Percentiles rank a stretch among this genome's conserved stretches.
Conservation (phyloP, 2,329 filamentous ascomycete genomes). For the Cladobotryum mycophilum region DNA sequence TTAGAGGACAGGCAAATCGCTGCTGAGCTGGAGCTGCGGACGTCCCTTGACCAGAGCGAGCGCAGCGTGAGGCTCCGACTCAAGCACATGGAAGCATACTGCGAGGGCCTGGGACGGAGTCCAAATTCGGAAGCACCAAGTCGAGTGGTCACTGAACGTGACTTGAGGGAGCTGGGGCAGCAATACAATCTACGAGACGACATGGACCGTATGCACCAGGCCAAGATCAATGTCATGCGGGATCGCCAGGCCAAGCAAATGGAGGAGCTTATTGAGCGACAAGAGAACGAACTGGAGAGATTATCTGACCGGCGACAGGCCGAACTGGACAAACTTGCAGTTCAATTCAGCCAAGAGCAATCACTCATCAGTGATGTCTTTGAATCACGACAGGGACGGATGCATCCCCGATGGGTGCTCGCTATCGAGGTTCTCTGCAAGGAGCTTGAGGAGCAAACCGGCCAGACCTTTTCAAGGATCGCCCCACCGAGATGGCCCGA, state of each 20-base stretch:
- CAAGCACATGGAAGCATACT: conserved; percentile 63
- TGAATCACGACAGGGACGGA: conserved; percentile 34
- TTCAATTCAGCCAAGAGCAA: conserved; percentile 43
- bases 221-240: conserved; percentile 59
- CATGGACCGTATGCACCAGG: conserved; percentile 52
- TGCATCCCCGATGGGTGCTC: conserved; percentile 47
- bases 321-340: conserved; percentile 43
- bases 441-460: conserved; percentile 42
- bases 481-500: conserved; percentile 27
- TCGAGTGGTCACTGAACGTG: conserved; percentile 52
- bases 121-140: conserved; percentile 35
- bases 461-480: conserved; percentile 35
- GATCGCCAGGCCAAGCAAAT: conserved; percentile 56
- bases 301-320: conserved; percentile 39
- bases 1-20: conserved; percentile 57
- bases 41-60: conserved; percentile 50
- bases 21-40: conserved; percentile 54
- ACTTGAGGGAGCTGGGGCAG: conserved; percentile 52
- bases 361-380: conserved; percentile 42
- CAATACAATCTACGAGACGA: conserved; percentile 56
- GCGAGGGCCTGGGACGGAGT: conserved; percentile 44
- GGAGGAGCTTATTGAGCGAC: conserved; percentile 51
- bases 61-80: conserved; percentile 50
- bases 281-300: conserved; percentile 45
- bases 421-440: conserved; percentile 47